Evolutionary conservation across 225 moss, liverwort and hornwort genomes (phyloP).

Genomic region (Ulota crispa): DNA sequence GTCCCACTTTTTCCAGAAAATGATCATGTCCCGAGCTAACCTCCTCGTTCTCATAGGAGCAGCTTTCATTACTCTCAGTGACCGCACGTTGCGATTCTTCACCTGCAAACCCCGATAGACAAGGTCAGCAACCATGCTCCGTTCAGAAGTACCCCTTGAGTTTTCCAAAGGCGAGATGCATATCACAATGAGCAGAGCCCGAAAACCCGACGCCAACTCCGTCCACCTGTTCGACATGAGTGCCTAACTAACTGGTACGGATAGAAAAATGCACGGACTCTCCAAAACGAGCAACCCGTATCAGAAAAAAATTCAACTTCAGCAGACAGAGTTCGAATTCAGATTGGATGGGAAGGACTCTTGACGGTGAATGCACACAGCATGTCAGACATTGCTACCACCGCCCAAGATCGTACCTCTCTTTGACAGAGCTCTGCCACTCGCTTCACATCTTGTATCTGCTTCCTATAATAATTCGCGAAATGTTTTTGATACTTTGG

Average conservation of each 20-base stretch:
- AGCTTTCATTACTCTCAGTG: slow-evolving; percentile 72
- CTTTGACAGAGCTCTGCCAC: slow-evolving; percentile 95
- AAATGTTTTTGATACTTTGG: slow-evolving; percentile 81
- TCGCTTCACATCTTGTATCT: slow-evolving; percentile 75
- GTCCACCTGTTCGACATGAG: background rate
- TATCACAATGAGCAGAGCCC: background rate
- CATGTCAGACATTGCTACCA: background rate
- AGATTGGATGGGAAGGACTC: background rate
- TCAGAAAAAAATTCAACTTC: background rate
- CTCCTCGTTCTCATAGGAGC: slow-evolving; percentile 78
- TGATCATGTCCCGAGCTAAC: slow-evolving; percentile 85
- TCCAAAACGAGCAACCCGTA: background rate
- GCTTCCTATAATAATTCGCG: slow-evolving; percentile 75
- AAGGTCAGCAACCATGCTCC: slow-evolving; percentile 7
- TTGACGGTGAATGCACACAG: background rate
- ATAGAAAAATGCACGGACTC: background rate
- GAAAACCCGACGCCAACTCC: background rate
- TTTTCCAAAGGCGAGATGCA: background rate
- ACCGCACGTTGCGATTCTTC: slow-evolving; percentile 69
- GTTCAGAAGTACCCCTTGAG: background rate
- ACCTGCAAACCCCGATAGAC: slow-evolving; percentile 51
- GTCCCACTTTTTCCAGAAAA: slow-evolving; percentile 97
- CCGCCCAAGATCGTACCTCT: slow-evolving; percentile 58
- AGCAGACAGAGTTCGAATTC: background rate
- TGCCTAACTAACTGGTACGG: background rate